Evolutionary conservation across 1,139 yeast genomes (phyloP), one percentile per base, ranked within the genome.

Genomic region (Saccharomyces uvarum): DNA sequence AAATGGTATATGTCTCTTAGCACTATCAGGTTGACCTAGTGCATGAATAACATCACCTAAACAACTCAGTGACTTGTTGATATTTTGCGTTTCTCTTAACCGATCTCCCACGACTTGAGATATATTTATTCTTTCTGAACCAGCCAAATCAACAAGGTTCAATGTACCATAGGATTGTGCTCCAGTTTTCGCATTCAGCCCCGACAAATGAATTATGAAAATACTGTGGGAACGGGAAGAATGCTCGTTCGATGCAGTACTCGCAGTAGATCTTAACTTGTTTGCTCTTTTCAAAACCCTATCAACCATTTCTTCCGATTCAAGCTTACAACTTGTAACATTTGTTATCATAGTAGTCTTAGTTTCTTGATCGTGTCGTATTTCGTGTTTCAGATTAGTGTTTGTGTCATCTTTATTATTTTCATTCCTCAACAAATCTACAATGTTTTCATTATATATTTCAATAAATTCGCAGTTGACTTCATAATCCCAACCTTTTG

Each of bases 11-110:
- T 81, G 84, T 53, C 65, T 64, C 57, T 60, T 71, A 19, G 64
- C 50, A 38, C 62, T 59, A 14, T 65, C 69, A 3, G 61, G 57
- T 27, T 69, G 66, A 6, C 84, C 84, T 50, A 95, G 75, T 0
- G 96, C 84, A 60, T 82, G 77, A 5, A 93, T 90, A 1, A 95
- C 99, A 70, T 91, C 97, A 0, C 97, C 97, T 28, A 93, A 76
- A 55, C 91, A 81, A 59, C 97, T 88, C 53, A 93, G 75, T 9
- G 97, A 89, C 69, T 84, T 88, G 70, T 93, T 93, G 57, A 93
- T 93, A 4, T 91, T 82, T 65, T 87, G 95, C 0, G 99, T 91
- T 70, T 93, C 99, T 61, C 81, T 81, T 27, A 93, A 73, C 49
- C 98, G 72, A 11, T 86, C 89, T 0, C 97, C 97, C 2, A 80